Percentiles rank a stretch among this genome's conserved stretches.
These are phyloP conservation scores for Gossypium laxum DNA, from an alignment of 441 rosid species.

Conservation along the genomic window DNA sequence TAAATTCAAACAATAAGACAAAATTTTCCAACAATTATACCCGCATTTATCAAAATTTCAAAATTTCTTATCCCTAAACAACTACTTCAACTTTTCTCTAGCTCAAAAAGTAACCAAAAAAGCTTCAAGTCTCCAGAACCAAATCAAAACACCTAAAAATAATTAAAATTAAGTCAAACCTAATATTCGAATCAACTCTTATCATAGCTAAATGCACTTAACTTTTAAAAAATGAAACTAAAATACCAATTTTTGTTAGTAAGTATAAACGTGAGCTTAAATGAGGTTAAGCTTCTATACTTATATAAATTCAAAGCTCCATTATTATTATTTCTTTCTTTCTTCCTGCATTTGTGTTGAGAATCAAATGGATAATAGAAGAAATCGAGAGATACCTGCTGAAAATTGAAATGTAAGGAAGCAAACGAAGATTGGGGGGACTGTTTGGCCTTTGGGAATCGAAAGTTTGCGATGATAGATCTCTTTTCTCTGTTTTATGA, in stretches of 20 bases:
- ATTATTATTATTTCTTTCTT: not conserved
- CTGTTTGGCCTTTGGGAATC: not conserved
- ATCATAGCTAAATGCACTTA: not conserved
- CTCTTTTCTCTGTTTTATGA: not conserved
- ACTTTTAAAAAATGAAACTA: not conserved
- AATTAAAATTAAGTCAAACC: conserved; percentile 10
- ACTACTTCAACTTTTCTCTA: not conserved
- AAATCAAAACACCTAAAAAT: conserved; percentile 1
- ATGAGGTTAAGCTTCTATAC: not conserved
- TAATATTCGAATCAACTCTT: not conserved
- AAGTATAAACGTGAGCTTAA: not conserved
- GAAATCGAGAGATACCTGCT: conserved; percentile 6
- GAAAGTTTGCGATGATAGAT: not conserved
- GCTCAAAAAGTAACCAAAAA: not conserved
- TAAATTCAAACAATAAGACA: conserved; percentile 8
- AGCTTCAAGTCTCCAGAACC: not conserved
- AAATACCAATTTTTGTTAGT: not conserved
- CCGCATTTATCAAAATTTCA: conserved; percentile 1
- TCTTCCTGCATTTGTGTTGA: not conserved
- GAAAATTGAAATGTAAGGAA: not conserved
- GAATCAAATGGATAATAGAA: conserved; percentile 7
- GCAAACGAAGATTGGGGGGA: not conserved
- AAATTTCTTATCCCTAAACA: not conserved
- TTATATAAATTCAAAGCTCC: not conserved
- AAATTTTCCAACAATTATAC: not conserved